phyloP scores from a whole-genome alignment of 768 basidiomycete species.

The Podaxis mareebaensis region DNA sequence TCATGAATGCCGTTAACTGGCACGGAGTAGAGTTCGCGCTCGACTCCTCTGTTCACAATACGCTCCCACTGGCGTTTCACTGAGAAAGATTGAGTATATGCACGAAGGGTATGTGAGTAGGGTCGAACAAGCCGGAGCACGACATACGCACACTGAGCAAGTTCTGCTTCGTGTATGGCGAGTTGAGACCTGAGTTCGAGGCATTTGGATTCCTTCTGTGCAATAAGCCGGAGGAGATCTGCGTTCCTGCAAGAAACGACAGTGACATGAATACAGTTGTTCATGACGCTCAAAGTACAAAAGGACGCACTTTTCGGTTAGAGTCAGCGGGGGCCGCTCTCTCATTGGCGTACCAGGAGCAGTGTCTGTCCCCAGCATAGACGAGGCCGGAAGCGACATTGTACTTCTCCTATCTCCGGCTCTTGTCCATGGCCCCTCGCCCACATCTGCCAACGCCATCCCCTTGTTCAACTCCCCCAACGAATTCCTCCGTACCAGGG shows the following conservation, averaged over 20 bases:
- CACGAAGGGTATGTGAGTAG: neutral
- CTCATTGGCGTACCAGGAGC: conserved; percentile 15
- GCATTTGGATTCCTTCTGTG: conserved; percentile 84
- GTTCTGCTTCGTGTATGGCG: conserved; percentile 68
- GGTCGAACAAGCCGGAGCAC: neutral
- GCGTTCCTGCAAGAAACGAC: conserved; percentile 56
- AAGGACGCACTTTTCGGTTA: conserved; percentile 68
- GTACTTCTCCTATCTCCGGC: conserved; percentile 30
- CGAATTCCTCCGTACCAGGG: conserved; percentile 19
- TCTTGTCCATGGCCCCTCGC: conserved; percentile 20
- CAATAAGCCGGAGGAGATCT: conserved; percentile 80
- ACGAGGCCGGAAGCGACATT: conserved; percentile 15
- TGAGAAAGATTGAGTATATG: conserved; percentile 22
- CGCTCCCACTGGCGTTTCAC: conserved; percentile 86
- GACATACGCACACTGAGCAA: conserved; percentile 53
- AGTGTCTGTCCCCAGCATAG: conserved; percentile 13
- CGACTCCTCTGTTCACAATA: conserved; percentile 68
- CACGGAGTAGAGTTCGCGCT: conserved; percentile 26
- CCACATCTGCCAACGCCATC: neutral
- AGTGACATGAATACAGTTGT: neutral
- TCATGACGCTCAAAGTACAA: neutral
- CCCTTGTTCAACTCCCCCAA: conserved; percentile 6
- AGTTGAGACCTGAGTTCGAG: conserved; percentile 80
- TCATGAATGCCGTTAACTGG: neutral
- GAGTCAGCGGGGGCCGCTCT: conserved; percentile 52